Evolutionary conservation across 139 green algal genomes (phyloP).

Genomic region (Coelastrella sp.): DNA sequence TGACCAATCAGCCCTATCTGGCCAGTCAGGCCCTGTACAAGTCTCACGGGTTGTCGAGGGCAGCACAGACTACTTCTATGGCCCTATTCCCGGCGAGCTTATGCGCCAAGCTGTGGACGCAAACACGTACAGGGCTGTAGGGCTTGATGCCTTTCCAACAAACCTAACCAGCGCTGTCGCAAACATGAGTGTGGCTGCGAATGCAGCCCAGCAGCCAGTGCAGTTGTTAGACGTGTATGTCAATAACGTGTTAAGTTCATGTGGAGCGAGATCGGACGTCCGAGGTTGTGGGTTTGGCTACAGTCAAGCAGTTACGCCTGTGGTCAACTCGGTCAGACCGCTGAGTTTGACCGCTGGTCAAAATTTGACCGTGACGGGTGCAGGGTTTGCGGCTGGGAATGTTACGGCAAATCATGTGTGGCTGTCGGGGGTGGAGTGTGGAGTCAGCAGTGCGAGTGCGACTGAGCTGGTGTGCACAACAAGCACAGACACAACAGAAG

Average conservation of each 20-base stretch:
- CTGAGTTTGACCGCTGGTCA: conserved; percentile 43
- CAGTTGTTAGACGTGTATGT: not conserved
- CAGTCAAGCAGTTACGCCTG: conserved; percentile 29
- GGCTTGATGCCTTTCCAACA: not conserved
- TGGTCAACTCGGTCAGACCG: conserved; percentile 35
- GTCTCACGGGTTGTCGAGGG: not conserved
- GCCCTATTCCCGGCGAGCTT: conserved; percentile 3
- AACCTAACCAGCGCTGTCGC: not conserved
- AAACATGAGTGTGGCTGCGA: not conserved
- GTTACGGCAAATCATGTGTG: conserved; percentile 18
- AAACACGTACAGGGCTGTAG: not conserved
- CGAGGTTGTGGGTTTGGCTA: conserved; percentile 51
- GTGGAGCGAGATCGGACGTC: not conserved
- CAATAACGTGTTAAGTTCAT: conserved; percentile 50
- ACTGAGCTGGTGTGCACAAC: not conserved
- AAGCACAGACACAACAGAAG: not conserved
- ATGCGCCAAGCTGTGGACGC: conserved; percentile 14
- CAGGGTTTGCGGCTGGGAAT: not conserved
- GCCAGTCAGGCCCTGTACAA: not conserved
- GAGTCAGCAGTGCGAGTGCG: not conserved
- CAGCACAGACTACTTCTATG: conserved; percentile 30
- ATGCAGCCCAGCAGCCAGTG: not conserved
- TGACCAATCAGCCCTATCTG: not conserved
- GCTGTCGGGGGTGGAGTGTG: not conserved
- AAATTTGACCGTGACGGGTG: conserved; percentile 55